Evolutionary conservation across 345 rosid genomes (phyloP).

Genomic region (Citrus maxima): DNA sequence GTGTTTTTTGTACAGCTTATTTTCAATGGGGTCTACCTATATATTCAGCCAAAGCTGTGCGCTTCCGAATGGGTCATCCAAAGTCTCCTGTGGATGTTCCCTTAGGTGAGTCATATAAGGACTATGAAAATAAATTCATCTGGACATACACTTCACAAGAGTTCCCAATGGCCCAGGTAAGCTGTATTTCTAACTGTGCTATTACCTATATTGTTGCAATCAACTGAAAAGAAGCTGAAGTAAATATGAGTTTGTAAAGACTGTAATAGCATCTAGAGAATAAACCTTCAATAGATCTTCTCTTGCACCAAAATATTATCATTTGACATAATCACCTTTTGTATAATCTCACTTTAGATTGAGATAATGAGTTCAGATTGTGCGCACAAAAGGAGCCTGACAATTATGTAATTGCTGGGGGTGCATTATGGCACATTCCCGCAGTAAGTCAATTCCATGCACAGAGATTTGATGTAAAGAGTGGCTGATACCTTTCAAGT

Average conservation of each 20-base stretch:
- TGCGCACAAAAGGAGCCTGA: neutral
- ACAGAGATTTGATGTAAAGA: neutral
- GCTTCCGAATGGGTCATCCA: slow-evolving; percentile 67
- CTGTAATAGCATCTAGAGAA: neutral
- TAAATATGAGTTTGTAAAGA: neutral
- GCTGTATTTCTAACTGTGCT: neutral
- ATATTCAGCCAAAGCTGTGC: slow-evolving; percentile 74
- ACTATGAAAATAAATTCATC: slow-evolving; percentile 37
- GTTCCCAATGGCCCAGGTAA: slow-evolving; percentile 93
- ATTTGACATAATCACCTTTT: too few relatives aligned
- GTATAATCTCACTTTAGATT: neutral
- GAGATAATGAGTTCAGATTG: neutral
- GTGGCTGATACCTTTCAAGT: neutral
- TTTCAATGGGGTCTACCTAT: slow-evolving; percentile 71
- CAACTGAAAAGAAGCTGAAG: neutral
- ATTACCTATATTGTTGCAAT: neutral
- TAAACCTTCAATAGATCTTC: neutral
- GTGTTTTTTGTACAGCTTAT: slow-evolving; percentile 49
- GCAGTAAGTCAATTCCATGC: neutral
- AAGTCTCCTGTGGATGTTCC: slow-evolving; percentile 25
- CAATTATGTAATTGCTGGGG: neutral
- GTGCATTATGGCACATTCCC: neutral
- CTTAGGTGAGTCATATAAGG: slow-evolving; percentile 28
- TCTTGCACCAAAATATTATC: neutral
- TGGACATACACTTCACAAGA: slow-evolving; percentile 87